phyloP scores from a whole-genome alignment of 2,329 filamentous ascomycete genomes.

The Sporothrix pallida region DNA sequence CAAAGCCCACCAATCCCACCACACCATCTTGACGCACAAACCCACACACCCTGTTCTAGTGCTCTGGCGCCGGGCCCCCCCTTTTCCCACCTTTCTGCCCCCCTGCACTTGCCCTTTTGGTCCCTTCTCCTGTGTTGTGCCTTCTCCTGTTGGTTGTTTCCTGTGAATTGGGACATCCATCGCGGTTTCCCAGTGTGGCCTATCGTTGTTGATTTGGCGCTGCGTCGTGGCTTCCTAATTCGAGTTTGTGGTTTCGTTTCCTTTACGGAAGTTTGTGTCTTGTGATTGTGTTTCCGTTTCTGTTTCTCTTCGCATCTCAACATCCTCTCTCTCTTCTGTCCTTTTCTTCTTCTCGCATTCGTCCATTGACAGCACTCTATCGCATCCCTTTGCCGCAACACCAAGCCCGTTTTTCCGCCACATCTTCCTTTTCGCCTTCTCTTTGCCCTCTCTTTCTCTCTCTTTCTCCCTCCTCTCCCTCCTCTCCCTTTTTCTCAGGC shows the following conservation, averaged over 20 bases:
- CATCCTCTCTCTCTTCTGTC: background rate
- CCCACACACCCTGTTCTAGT: slow-evolving; percentile 23
- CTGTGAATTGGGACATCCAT: slow-evolving; percentile 15
- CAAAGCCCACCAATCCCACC: slow-evolving; percentile 17
- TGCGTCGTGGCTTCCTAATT: slow-evolving; percentile 19
- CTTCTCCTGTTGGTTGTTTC: slow-evolving; percentile 15
- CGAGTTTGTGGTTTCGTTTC: slow-evolving; percentile 15
- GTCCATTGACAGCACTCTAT: background rate
- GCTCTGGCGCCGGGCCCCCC: slow-evolving; percentile 26
- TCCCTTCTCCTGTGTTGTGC: slow-evolving; percentile 7
- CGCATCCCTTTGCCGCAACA: slow-evolving; percentile 13
- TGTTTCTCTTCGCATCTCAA: background rate
- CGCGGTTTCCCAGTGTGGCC: background rate
- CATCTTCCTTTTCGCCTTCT: slow-evolving; percentile 10
- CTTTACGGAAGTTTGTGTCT: background rate
- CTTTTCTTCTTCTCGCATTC: background rate
- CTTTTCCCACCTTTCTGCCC: slow-evolving; percentile 19
- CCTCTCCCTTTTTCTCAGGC: background rate
- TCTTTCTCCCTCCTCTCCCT: background rate
- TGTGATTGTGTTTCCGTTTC: background rate
- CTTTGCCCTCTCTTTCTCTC: background rate
- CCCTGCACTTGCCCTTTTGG: slow-evolving; percentile 30
- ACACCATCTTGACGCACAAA: slow-evolving; percentile 32
- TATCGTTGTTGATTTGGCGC: slow-evolving; percentile 9
- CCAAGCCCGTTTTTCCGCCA: background rate